Percentiles rank a stretch among this genome's conserved stretches.
These are phyloP conservation scores for Phyllostachys edulis DNA, from an alignment of 176 grass and related monocot genomes.

Conservation along the genomic window DNA sequence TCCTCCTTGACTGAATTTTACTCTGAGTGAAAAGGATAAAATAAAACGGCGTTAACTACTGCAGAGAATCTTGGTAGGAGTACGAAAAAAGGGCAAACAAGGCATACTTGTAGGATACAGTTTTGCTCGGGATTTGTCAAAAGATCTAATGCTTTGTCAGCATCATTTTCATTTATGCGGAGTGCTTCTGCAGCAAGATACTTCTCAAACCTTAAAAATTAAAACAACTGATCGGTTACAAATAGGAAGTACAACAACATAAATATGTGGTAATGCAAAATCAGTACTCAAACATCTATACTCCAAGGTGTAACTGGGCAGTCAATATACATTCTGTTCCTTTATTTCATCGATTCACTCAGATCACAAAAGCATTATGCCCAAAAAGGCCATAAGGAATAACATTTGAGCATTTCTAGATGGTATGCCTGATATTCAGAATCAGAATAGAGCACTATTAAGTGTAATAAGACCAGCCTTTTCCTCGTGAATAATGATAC, in stretches of 20 bases:
- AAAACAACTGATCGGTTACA: conserved; percentile 13
- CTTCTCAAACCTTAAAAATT: conserved; percentile 71
- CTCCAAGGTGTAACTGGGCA: background rate
- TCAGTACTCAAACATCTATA: background rate
- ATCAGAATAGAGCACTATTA: background rate
- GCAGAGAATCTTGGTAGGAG: conserved; percentile 1
- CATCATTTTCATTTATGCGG: conserved; percentile 81
- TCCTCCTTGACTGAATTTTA: conserved; percentile 61
- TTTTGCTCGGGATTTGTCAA: conserved; percentile 93
- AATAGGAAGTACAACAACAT: background rate
- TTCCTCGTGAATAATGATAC: background rate
- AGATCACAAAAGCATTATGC: background rate
- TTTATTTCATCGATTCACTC: background rate
- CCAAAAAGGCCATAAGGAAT: background rate
- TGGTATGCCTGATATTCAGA: background rate
- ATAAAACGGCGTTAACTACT: conserved; percentile 27
- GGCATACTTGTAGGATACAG: conserved; percentile 65
- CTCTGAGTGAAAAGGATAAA: conserved; percentile 31
- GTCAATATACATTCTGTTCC: background rate
- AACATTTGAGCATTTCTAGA: background rate
- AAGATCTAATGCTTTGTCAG: conserved; percentile 77
- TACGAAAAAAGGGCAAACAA: background rate
- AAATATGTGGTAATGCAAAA: conserved; percentile 2
- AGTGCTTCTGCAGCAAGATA: conserved; percentile 83
- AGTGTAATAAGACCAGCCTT: background rate